Base-by-base conservation (phyloP, 495 filamentous ascomycete genomes). In the Hypoxylon lienhwacheense region DNA sequence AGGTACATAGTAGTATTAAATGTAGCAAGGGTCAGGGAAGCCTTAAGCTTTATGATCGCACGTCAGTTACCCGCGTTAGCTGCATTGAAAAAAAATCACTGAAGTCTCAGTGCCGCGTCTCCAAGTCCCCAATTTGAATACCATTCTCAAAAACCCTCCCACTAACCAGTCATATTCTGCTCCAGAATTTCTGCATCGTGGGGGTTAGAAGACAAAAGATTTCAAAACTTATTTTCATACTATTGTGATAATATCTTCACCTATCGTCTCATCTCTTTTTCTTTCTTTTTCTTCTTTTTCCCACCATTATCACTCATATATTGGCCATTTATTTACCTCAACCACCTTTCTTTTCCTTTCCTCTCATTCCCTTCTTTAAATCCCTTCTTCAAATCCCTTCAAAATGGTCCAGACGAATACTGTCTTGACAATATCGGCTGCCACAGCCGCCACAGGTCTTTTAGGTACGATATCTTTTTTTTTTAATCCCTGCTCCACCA, bases 391-490 rank as follows among this genome's bases (percentile, higher is more conserved):
- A 70, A 61, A 53, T 64, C 70, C 37, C 64, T 68, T 8, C 69
- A 72, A 61, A 53, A 84, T 83, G 77, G 75, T 84, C 59, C 75
- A 82, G 63, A 81, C 87, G 43, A 82, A 85, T 40, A 89, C 85
- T 47, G 76, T 93, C 70, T 79, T 86, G 59, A 83, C 87, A 61
- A 83, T 84, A 58, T 81, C 84, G 19, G 81, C 84, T 57, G 89
- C 88, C 70, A 86, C 85, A 15, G 65, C 90, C 48, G 75, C 87
- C 29, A 87, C 89, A 29, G 89, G 89, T 53, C 65, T 90, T 33
- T 67, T 96, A 50, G 88, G 88, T 91, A 80, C 62, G 80, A 61
- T 47, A 29, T 16, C 59, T 59, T 53, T 53, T 52, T 32, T 7
- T 7, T 36, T n/a, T n/a, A n/a, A n/a, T n/a, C n/a, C n/a, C 26